Base-by-base conservation (phyloP, 352 stramenopile genomes). In the Phytophthora meadii region DNA sequence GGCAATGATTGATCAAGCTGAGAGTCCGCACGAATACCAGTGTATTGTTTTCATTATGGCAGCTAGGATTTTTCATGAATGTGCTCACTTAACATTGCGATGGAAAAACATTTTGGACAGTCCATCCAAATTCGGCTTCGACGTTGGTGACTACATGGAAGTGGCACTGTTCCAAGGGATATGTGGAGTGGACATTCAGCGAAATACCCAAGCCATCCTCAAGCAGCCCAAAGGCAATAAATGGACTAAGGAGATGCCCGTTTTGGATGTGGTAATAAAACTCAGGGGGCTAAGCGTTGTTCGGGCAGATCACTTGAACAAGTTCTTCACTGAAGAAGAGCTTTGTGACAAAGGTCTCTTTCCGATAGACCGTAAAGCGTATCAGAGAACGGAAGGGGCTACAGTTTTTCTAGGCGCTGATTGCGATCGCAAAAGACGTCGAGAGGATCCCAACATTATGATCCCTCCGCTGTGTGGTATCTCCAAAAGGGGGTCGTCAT, bases 41-140 rank as follows among this genome's bases (percentile, higher is more conserved):
- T 45, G 39, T 45, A 48, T 48, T 30, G 42, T 48, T n/a, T 30
- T 48, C 42, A 11, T 48, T 19, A 9, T 32, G 42, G 19, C 42
- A 22, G 42, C 19, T 32, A 48, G 4, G 22, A 48, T 48, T 32
- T 48, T 48, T 48, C 41, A 7, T 48, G 19, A 48, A 48, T 48
- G 41, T 48, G 41, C 41, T 48, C 41, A 48, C 41, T 48, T 48
- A 19, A n/a, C 19, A 48, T 48, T 48, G 41, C 19, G 19, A 19
- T 48, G 41, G 41, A 15, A 28, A 30, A 48, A 48, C 41, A 48
- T 48, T 19, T 48, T 48, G 41, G n/a, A 48, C 15, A 48, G 41
- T 48, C 17, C 19, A 48, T 48, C 27, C 41, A 48, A 28, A n/a
- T 48, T 19, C 41, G 19, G 12, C 27, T 4, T 2, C 17, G 41